Percentiles rank a stretch among this genome's conserved stretches.
phyloP scores from a whole-genome alignment of 78 protist genomes.

The Polysphondylium violaceum region DNA sequence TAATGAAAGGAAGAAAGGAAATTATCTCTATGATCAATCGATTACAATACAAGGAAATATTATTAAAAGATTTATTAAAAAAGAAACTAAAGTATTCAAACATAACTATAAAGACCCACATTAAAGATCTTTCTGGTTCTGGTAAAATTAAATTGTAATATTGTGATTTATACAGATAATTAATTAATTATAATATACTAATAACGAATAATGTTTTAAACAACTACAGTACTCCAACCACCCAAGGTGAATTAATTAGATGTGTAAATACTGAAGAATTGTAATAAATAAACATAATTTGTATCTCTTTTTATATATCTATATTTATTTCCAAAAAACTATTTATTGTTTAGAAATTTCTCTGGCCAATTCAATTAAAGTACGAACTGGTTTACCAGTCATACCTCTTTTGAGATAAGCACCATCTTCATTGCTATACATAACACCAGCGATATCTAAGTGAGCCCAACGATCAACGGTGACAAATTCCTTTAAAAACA shows the following conservation, averaged over 20 bases:
- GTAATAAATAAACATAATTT: background rate
- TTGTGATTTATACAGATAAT: too few species aligned
- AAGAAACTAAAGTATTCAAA: slow-evolving; percentile 23
- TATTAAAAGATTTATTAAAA: slow-evolving; percentile 23
- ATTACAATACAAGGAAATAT: slow-evolving; percentile 56
- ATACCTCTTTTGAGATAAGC: slow-evolving; percentile 74
- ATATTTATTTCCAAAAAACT: background rate
- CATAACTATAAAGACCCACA: background rate
- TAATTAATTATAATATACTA: too few species aligned
- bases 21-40: slow-evolving; percentile 15
- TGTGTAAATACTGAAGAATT: background rate
- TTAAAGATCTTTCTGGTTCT: slow-evolving; percentile 13
- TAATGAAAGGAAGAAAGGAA: slow-evolving; percentile 54
- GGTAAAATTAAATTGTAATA: slow-evolving; percentile 22
- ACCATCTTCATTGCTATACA: slow-evolving; percentile 65
- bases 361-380: slow-evolving; percentile 70
- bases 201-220: background rate
- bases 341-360: slow-evolving; percentile 6
- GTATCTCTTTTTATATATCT: too few species aligned
- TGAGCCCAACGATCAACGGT: slow-evolving; percentile 68
- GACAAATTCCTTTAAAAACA: slow-evolving; percentile 67
- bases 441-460: slow-evolving; percentile 79
- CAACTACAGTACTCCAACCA: background rate
- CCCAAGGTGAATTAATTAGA: slow-evolving; percentile 20
- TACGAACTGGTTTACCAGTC: slow-evolving; percentile 77